These are phyloP conservation scores for Solanum pimpinellifolium DNA, from an alignment of 257 asterid genomes.

Conservation along the genomic window DNA sequence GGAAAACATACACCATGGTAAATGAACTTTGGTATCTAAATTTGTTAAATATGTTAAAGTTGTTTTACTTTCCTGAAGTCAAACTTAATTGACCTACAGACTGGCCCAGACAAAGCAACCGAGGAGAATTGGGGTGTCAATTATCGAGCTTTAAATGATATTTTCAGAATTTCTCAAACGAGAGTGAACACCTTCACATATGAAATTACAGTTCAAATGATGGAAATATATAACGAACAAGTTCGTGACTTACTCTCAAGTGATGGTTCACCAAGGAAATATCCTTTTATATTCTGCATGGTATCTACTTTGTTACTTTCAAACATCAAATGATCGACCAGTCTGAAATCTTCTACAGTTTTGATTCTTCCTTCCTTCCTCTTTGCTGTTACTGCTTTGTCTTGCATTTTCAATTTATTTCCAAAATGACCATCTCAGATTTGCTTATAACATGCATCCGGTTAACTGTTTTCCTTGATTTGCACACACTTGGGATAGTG, in stretches of 20 bases:
- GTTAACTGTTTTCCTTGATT: conserved; percentile 1
- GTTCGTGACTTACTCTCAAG: conserved; percentile 44
- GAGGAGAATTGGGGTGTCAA: conserved; percentile 38
- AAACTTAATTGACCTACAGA: conserved; percentile 12
- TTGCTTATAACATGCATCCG: neutral
- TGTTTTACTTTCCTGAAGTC: neutral
- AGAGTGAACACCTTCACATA: conserved; percentile 27
- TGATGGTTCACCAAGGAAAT: conserved; percentile 28
- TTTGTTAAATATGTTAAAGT: neutral
- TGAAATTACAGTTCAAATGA: conserved; percentile 44
- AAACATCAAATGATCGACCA: neutral
- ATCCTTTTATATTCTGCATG: conserved; percentile 18
- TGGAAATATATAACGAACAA: conserved; percentile 54
- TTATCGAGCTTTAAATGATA: conserved; percentile 47
- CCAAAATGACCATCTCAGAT: neutral
- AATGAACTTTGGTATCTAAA: neutral
- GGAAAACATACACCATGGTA: conserved; percentile 95
- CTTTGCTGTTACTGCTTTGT: neutral
- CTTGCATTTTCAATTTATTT: neutral
- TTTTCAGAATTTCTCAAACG: conserved; percentile 32
- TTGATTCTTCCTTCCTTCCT: neutral
- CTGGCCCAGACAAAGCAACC: conserved; percentile 38
- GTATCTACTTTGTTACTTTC: neutral
- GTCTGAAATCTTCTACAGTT: neutral
- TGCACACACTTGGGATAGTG: conserved; percentile 6